phyloP scores from a whole-genome alignment of 1,284 basidiomycete species.

The Trametes pubescens region DNA sequence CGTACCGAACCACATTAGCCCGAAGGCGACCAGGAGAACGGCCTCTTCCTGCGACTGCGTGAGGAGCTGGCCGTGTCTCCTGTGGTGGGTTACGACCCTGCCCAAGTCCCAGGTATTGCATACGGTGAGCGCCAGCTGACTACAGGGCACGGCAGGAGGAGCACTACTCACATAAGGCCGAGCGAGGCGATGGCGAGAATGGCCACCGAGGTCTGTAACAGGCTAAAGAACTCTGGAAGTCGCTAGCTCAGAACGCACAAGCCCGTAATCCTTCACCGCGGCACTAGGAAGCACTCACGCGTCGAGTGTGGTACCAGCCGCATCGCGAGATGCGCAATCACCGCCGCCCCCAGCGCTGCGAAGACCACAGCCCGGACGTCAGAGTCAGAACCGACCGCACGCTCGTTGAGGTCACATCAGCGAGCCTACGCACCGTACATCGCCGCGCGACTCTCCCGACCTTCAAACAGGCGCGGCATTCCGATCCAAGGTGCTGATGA shows the following conservation, averaged over 20 bases:
- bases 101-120: constrained; percentile 14
- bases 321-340: constrained; percentile 33
- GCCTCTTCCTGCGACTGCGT: constrained; percentile 76
- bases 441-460: constrained; percentile 23
- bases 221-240: constrained; percentile 64
- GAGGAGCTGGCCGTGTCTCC: constrained; percentile 60
- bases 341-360: constrained; percentile 26
- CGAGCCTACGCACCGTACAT: constrained; percentile 26
- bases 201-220: constrained; percentile 78
- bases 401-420: constrained; percentile 8
- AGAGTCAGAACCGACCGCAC: neutral
- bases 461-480: constrained; percentile 31
- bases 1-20: constrained; percentile 77
- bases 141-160: too few species aligned
- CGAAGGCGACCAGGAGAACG: constrained; percentile 72
- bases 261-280: neutral
- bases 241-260: neutral
- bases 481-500: neutral
- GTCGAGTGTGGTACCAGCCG: constrained; percentile 33
- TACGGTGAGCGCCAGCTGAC: constrained; percentile 21
- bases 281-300: constrained; percentile 28
- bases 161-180: constrained; percentile 67
- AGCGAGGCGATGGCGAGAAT: constrained; percentile 67
- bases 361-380: neutral
- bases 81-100: constrained; percentile 73